These are phyloP conservation scores for Saturnispora quitensis DNA, from an alignment of 805 yeast species.

Conservation along the genomic window DNA sequence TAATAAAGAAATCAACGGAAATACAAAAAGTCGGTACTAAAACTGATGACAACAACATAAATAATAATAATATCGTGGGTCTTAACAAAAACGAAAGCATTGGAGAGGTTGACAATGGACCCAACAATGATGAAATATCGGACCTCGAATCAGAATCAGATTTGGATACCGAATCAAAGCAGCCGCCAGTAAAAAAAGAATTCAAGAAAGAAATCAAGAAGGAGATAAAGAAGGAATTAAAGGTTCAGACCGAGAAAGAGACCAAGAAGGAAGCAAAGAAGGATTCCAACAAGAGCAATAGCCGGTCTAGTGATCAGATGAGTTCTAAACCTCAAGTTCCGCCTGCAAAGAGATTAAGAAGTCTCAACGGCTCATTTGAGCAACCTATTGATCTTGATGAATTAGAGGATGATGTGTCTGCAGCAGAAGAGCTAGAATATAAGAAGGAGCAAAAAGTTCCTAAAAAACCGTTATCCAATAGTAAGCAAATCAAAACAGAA, in stretches of 20 bases:
- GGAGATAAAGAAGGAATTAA: neutral
- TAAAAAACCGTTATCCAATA: neutral
- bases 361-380: constrained; percentile 2
- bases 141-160: neutral
- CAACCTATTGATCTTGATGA: constrained; percentile 12
- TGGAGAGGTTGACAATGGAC: neutral
- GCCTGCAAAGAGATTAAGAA: constrained; percentile 1
- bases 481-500: neutral
- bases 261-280: neutral
- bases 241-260: neutral
- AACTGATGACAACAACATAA: neutral
- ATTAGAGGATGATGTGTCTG: constrained; percentile 7
- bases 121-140: neutral
- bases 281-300: neutral
- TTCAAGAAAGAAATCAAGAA: neutral
- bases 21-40: neutral
- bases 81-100: neutral
- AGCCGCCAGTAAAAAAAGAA: neutral
- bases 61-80: neutral
- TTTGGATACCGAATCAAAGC: neutral
- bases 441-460: neutral
- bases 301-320: neutral
- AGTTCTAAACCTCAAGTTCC: neutral
- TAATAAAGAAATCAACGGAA: neutral
- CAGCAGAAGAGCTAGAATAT: neutral